Evolutionary conservation across 2,329 filamentous ascomycete genomes (phyloP), one percentile per base, ranked within the genome.

Genomic region (Reticulascus tulasneorum): DNA sequence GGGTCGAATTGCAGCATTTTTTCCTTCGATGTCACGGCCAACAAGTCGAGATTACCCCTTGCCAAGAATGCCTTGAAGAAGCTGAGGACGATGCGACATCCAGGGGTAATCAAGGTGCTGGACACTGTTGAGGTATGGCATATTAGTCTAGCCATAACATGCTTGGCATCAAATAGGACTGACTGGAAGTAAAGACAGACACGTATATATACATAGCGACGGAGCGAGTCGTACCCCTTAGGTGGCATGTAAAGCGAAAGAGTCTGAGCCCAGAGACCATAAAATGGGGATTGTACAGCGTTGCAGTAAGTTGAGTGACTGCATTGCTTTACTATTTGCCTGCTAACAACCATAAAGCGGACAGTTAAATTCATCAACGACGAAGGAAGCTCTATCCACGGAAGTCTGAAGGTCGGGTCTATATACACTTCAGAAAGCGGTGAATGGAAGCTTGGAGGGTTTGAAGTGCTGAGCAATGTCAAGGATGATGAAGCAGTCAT

Each of bases 351-450:
- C 18, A 7, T 24, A 9, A 47, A 90, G 81, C 86, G 88, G 56
- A 97, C 93, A 0, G 64, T 97, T 48, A 95, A 93, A 53, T 98
- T 98, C 55, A 87, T 98, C 59, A 98, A 98, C 54, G 82, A 86
- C 30, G 93, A 98, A 48, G 93, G 90, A 4, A 75, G 84, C 3
- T 96, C 90, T 1, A 85, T 98, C 33, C 93, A 98, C 53, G 93
- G 90, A 31, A 87, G 79, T 51, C 69, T 98, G 34, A 82, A 86
- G 44, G 84, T 86, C 15, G 85, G 86, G 1, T 95, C 91, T 0
- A 74, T 98, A 46, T 98, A 90, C 61, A 93, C 87, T 5, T 89
- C 88, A 42, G 91, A 97, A 56, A 96, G 93, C 54, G 93, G 93
- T 39, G 93, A 98, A 64, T 98, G 93, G 93, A 97, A 94, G 55